These are phyloP conservation scores for Solanum boliviense DNA, from an alignment of 257 asterid species.

Conservation along the genomic window DNA sequence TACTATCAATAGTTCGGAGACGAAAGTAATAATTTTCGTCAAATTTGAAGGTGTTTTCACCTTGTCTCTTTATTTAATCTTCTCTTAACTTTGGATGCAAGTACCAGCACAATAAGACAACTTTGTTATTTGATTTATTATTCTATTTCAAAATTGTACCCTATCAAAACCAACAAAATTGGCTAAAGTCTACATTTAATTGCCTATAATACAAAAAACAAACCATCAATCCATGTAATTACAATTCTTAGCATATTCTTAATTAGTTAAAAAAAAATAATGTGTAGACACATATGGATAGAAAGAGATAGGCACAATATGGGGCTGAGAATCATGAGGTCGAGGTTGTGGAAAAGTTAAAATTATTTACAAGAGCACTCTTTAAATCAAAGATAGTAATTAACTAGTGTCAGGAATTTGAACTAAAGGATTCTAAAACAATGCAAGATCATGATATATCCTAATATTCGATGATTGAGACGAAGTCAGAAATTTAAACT, in stretches of 20 bases:
- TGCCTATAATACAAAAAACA: background rate
- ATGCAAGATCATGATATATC: background rate
- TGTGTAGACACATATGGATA: background rate
- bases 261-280: background rate
- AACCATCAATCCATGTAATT: background rate
- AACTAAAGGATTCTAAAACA: background rate
- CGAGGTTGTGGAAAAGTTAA: background rate
- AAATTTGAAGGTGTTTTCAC: background rate
- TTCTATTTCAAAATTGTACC: conserved; percentile 5
- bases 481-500: background rate
- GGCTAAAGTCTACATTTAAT: background rate
- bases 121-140: background rate
- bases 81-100: background rate
- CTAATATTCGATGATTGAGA: background rate
- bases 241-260: conserved; percentile 23
- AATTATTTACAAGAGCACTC: background rate
- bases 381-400: background rate
- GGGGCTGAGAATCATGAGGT: background rate
- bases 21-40: fast-evolving
- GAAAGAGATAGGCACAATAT: background rate
- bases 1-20: background rate
- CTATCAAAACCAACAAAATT: conserved; percentile 11
- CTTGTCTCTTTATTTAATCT: background rate
- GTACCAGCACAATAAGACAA: background rate
- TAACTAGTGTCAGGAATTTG: background rate